A percentile compares a stretch with the other conserved stretches of the same genome.
These are phyloP conservation scores for Stenogyne calaminthoides DNA, from an alignment of 305 asterid genomes.

Conservation along the genomic window DNA sequence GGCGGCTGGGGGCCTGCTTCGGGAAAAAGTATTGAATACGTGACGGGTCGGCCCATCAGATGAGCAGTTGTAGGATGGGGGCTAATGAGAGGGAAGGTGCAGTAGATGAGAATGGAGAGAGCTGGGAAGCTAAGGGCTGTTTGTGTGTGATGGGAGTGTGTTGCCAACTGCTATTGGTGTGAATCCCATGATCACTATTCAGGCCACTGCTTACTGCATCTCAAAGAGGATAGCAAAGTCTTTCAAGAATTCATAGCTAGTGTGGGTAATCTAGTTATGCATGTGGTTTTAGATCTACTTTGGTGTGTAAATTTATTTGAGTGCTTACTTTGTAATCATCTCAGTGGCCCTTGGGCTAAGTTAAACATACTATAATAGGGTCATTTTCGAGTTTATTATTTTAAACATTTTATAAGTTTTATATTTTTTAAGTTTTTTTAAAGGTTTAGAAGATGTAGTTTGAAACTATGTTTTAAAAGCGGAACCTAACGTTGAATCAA, in stretches of 20 bases:
- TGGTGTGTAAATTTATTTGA: not conserved
- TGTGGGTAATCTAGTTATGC: not conserved
- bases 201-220: constrained; percentile 73
- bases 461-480: no score
- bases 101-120: constrained; percentile 69
- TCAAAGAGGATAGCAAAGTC: constrained; percentile 54
- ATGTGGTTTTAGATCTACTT: not conserved
- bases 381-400: no score
- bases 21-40: constrained; percentile 39
- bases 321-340: not conserved
- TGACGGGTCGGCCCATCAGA: constrained; percentile 70
- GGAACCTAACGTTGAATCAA: no score
- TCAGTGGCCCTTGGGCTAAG: no score
- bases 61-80: constrained; percentile 80
- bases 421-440: no score
- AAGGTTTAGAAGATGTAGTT: no score
- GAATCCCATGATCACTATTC: constrained; percentile 77
- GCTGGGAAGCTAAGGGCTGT: constrained; percentile 71
- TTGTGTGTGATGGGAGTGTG: constrained; percentile 75
- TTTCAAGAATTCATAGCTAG: constrained; percentile 5
- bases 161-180: constrained; percentile 70
- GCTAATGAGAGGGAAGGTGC: constrained; percentile 49
- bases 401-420: no score
- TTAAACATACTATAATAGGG: no score
- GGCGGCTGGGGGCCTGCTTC: constrained; percentile 40